Evolutionary conservation across 305 asterid genomes (phyloP).

Genomic region (Plantago rigida): DNA sequence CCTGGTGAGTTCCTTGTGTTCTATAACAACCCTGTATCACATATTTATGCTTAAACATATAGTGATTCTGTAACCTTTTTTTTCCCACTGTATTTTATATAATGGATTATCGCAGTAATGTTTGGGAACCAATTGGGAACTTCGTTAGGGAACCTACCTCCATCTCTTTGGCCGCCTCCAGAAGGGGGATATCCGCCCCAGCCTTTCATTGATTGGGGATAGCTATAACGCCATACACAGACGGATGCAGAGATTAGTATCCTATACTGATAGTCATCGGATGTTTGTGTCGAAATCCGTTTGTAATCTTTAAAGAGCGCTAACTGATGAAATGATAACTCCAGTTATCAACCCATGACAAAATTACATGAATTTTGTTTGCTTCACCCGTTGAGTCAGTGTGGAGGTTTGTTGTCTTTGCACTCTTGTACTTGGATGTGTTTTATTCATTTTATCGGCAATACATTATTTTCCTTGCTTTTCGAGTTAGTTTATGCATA

Average conservation of each 20-base stretch:
- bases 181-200: conserved; percentile 73
- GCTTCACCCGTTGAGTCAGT: too few species aligned
- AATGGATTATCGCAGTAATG: conserved; percentile 36
- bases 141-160: conserved; percentile 65
- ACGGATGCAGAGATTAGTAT: conserved; percentile 12
- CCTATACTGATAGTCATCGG: background rate
- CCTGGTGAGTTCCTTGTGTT: conserved; percentile 34
- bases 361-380: too few species aligned
- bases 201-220: conserved; percentile 86
- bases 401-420: too few species aligned
- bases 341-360: too few species aligned
- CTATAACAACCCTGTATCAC: conserved; percentile 12
- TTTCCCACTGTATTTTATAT: conserved; percentile 4
- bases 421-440: background rate
- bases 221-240: conserved; percentile 22
- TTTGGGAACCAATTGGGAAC: conserved; percentile 47
- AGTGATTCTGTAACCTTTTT: background rate
- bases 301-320: conserved; percentile 11
- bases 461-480: background rate
- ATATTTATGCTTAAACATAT: background rate
- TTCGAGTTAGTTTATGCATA: background rate
- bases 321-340: background rate
- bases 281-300: background rate
- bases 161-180: conserved; percentile 89
- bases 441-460: background rate